Percentiles rank a stretch among this genome's conserved stretches.
Evolutionary conservation across 1,284 basidiomycete genomes (phyloP).

Genomic region (Agroathelia rolfsii): DNA sequence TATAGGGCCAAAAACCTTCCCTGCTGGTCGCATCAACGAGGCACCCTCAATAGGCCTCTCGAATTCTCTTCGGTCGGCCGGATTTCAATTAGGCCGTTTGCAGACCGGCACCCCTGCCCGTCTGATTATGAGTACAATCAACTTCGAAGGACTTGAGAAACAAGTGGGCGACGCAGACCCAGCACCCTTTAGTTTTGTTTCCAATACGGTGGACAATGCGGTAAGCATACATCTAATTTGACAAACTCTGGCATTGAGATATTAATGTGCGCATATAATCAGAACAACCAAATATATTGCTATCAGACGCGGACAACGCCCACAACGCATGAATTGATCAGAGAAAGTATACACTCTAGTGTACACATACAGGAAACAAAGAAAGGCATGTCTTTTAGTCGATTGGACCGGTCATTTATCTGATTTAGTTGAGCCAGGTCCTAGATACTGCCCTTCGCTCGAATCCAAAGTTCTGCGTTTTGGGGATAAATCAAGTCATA

Average conservation of each 20-base stretch:
- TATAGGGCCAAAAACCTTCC: slow-evolving; percentile 64
- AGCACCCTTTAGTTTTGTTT: slow-evolving; percentile 52
- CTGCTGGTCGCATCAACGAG: slow-evolving; percentile 77
- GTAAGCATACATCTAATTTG: no score
- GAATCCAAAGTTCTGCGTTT: slow-evolving; percentile 83
- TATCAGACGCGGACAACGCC: slow-evolving; percentile 68
- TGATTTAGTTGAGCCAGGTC: slow-evolving; percentile 38
- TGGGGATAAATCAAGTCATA: slow-evolving; percentile 60
- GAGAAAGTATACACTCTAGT: slow-evolving; percentile 64
- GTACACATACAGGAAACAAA: slow-evolving; percentile 83
- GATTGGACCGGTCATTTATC: neutral
- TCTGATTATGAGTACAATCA: slow-evolving; percentile 59
- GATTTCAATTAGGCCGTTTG: slow-evolving; percentile 73
- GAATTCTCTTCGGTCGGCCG: slow-evolving; percentile 60
- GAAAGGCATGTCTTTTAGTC: slow-evolving; percentile 41
- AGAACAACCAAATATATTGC: slow-evolving; percentile 68
- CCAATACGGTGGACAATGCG: slow-evolving; percentile 39
- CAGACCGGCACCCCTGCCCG: slow-evolving; percentile 89
- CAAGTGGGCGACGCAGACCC: slow-evolving; percentile 57
- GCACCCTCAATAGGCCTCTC: slow-evolving; percentile 69
- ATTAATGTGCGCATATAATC: slow-evolving; percentile 1
- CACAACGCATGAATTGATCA: slow-evolving; percentile 64
- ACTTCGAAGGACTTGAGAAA: slow-evolving; percentile 46
- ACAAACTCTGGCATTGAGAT: neutral
- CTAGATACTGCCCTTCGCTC: slow-evolving; percentile 84